Percentiles rank a stretch among this genome's conserved stretches.
Evolutionary conservation across 1,139 yeast species (phyloP).

Genomic region (Debaryomyces subglobosus): DNA sequence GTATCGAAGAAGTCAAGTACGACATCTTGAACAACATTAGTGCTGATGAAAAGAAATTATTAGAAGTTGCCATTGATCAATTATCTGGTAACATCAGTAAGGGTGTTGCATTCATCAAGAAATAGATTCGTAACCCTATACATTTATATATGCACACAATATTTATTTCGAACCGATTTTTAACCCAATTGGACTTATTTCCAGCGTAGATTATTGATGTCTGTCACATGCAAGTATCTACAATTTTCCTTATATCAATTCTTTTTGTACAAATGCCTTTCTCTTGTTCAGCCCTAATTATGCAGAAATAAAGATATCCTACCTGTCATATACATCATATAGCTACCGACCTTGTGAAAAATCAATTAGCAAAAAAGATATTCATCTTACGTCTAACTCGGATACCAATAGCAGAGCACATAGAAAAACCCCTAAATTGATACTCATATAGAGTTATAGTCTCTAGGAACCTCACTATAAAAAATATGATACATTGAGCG

Average conservation of each 20-base stretch:
- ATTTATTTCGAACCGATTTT: not conserved
- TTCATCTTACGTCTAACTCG: too few relatives aligned
- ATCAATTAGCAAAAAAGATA: too few relatives aligned
- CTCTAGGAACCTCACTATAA: too few relatives aligned
- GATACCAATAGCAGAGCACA: too few relatives aligned
- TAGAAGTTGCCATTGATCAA: constrained; percentile 81
- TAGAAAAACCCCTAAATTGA: too few relatives aligned
- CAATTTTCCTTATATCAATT: not conserved
- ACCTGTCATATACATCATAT: too few relatives aligned
- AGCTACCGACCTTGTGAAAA: too few relatives aligned
- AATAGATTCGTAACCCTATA: constrained; percentile 15
- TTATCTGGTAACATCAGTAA: constrained; percentile 71
- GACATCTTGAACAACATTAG: constrained; percentile 56
- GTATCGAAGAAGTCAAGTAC: constrained; percentile 69
- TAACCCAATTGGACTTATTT: not conserved
- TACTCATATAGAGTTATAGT: too few relatives aligned
- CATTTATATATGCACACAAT: not conserved
- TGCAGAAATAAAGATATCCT: too few relatives aligned
- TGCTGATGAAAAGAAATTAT: constrained; percentile 70
- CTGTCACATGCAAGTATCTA: not conserved
- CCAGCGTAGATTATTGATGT: not conserved
- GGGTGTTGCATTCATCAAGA: constrained; percentile 58
- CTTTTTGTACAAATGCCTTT: too few relatives aligned
- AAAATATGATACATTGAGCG: not conserved
- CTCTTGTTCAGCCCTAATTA: too few relatives aligned